A percentile compares a stretch with the other conserved stretches of the same genome.
These are phyloP conservation scores for Eimeria acervulina DNA, from an alignment of 169 alveolate species.

Conservation along the genomic window DNA sequence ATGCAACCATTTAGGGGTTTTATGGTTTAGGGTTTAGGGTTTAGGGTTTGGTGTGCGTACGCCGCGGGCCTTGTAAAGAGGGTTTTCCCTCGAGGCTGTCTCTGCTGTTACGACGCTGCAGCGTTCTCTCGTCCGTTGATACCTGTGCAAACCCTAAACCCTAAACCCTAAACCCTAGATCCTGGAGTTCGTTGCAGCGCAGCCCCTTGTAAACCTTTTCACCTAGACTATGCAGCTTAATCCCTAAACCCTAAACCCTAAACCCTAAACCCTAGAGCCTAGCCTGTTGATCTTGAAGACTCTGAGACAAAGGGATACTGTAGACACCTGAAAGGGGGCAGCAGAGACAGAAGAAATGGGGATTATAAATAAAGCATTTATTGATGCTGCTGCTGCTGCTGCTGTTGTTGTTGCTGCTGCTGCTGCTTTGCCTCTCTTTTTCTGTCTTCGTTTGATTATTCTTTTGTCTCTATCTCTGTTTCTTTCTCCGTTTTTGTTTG, in stretches of 20 bases:
- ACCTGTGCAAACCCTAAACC: background rate
- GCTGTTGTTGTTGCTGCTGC: too few relatives aligned
- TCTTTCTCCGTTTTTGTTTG: too few relatives aligned
- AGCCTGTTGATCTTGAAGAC: background rate
- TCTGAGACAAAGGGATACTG: background rate
- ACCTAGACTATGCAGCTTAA: background rate
- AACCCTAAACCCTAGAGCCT: background rate
- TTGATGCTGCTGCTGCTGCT: too few relatives aligned
- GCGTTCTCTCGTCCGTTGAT: background rate
- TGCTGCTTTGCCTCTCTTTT: too few relatives aligned
- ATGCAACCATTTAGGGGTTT: too few relatives aligned
- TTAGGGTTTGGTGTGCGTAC: background rate
- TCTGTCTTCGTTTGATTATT: too few relatives aligned
- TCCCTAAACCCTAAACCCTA: background rate
- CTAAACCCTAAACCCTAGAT: conserved; percentile 17
- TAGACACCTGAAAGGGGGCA: background rate
- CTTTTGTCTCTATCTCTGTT: too few relatives aligned
- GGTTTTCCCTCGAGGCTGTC: background rate
- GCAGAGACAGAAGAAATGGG: too few relatives aligned
- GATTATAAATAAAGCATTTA: too few relatives aligned
- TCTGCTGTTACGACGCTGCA: background rate
- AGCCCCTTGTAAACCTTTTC: background rate
- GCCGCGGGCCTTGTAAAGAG: background rate
- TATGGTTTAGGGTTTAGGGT: background rate
- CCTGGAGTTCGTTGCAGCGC: background rate